Base-by-base conservation (phyloP, 1,284 basidiomycete species). In the Papiliotrema flavescens region DNA sequence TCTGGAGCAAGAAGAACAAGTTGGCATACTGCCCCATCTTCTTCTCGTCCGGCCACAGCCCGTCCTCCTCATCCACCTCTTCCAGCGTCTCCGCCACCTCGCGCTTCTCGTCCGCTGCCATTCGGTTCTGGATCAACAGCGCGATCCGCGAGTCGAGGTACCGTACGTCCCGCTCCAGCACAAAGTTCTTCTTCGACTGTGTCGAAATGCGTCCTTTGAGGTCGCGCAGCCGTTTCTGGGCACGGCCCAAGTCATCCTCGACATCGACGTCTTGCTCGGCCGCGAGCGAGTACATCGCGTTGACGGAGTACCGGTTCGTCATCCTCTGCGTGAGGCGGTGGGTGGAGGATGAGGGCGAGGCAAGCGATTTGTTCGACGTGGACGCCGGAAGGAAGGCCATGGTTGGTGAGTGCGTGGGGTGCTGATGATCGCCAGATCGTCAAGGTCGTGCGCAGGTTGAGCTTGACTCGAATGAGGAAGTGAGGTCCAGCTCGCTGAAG, bases 151-250 rank as follows among this genome's bases (percentile, higher is more conserved):
- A 91, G 80, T 99, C 96, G 51, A 99, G 85, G 77, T 98, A 98
- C 47, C 96, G 87, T 37, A 98, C 96, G 77, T 99, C 96, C 46
- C 95, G 85, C 75, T 98, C 95, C 28, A 98, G 83, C 26, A 98
- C 92, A 73, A 98, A 98, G 79, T 98, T 99, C 83, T 95, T 97
- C 82, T 99, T 98, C 51, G 90, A 95, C 79, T 98, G 96, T 0
- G 90, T 87, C 22, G 93, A 98, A 63, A 99, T 99, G 68, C 92
- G 89, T n/a, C 87, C 84, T 79, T 99, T 98, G 65, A 98, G 83
- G 66, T 98, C 94, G 34, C 96, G 83, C 44, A 99, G 80, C 45
- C 92, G 88, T 77, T 95, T 96, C 80, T 98, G 95, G 39, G 95
- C 96, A 89, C 91, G 82, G 9, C 94, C 93, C 56, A 98, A 80